Conservation (phyloP, 768 basidiomycete genomes). For the Rhizopogon vesiculosus region DNA sequence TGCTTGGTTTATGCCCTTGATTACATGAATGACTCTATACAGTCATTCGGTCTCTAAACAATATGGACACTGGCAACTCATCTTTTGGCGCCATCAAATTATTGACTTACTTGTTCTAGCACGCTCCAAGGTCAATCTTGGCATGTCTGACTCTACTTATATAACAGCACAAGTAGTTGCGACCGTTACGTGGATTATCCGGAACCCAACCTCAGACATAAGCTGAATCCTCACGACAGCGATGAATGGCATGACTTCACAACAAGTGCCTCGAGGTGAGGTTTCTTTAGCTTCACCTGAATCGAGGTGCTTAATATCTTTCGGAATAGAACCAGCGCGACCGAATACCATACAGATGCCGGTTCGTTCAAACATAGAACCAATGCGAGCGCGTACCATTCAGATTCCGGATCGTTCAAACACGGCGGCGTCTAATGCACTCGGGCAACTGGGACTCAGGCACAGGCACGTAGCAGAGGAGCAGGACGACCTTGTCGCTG, state of each 20-base stretch:
- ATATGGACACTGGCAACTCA: too few species aligned
- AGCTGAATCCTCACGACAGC: neutral
- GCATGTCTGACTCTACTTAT: neutral
- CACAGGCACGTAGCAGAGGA: constrained; percentile 6
- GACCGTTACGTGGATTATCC: neutral
- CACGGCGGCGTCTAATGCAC: constrained; percentile 17
- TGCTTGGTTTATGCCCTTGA: neutral
- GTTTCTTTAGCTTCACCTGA: neutral
- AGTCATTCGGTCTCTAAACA: neutral
- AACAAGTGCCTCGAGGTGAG: neutral
- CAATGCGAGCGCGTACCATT: neutral
- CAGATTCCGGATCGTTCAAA: neutral
- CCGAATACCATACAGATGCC: neutral
- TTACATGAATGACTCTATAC: neutral
- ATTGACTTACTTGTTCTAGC: neutral
- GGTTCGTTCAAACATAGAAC: constrained; percentile 3
- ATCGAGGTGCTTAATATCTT: neutral
- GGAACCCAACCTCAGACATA: neutral
- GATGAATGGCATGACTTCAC: neutral
- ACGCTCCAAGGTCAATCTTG: neutral
- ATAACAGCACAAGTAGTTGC: neutral
- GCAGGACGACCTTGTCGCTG: constrained; percentile 10
- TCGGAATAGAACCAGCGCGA: neutral
- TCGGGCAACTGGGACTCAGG: constrained; percentile 19
- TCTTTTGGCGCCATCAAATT: neutral